phyloP scores from a whole-genome alignment of 2,329 filamentous ascomycete genomes.

The Aspergillus sp. region DNA sequence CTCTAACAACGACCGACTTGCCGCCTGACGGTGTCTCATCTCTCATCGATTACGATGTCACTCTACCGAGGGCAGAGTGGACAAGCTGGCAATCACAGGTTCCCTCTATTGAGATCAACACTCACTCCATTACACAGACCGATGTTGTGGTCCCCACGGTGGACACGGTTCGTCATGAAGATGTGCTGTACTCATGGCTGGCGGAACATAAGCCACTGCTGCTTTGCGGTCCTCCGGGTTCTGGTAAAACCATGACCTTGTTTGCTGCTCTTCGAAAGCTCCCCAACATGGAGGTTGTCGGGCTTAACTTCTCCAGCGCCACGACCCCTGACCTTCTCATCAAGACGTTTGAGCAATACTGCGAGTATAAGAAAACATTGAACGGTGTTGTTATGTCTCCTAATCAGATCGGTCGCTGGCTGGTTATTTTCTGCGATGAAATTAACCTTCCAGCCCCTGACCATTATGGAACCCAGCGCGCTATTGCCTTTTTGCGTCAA shows the following conservation, averaged over 20 bases:
- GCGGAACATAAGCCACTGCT: conserved; percentile 97
- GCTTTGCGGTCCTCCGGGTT: conserved; percentile 94
- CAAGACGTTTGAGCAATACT: conserved; percentile 99
- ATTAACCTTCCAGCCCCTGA: conserved; percentile 98
- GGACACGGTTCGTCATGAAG: conserved; percentile 95
- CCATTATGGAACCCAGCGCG: conserved; percentile 94
- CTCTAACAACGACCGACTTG: conserved; percentile 80
- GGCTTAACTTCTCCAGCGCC: conserved; percentile 98
- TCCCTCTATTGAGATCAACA: conserved; percentile 93
- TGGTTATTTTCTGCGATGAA: conserved; percentile 98
- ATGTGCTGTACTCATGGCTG: conserved; percentile 99
- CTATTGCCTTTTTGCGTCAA: conserved; percentile 95
- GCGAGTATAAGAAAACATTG: conserved; percentile 97
- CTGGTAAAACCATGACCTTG: conserved; percentile 99
- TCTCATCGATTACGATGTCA: conserved; percentile 93
- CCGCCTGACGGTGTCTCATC: conserved; percentile 74
- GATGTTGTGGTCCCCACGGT: conserved; percentile 98
- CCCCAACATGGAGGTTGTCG: conserved; percentile 98
- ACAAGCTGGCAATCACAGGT: conserved; percentile 92
- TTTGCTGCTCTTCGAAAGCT: conserved; percentile 97
- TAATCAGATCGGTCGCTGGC: conserved; percentile 94
- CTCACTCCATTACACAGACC: conserved; percentile 95
- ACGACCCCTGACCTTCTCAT: conserved; percentile 96
- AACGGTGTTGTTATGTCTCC: conserved; percentile 95
- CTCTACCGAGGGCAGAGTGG: conserved; percentile 85